phyloP scores from a whole-genome alignment of 2,329 filamentous ascomycete genomes.

The Pestalotiopsis sp. region DNA sequence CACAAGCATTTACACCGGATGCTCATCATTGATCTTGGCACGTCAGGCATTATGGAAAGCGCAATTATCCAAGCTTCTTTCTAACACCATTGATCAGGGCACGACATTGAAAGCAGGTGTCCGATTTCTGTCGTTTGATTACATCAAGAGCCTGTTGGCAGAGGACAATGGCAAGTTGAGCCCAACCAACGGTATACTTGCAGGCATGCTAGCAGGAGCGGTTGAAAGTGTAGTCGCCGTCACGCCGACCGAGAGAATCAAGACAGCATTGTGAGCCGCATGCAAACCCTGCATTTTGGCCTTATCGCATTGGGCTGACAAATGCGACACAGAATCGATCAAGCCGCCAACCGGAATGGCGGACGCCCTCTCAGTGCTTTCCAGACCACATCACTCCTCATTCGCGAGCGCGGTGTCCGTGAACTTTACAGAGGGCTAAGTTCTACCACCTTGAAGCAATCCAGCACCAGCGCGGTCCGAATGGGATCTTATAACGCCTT shows the following conservation, averaged over 20 bases:
- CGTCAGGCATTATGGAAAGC: not conserved
- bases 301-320: not conserved
- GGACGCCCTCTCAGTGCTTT: not conserved
- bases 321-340: not conserved
- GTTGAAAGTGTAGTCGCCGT: constrained; percentile 66
- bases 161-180: constrained; percentile 52
- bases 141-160: not conserved
- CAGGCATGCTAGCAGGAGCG: constrained; percentile 66
- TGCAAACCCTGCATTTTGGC: not conserved
- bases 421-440: not conserved
- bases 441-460: not conserved
- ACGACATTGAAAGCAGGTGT: not conserved
- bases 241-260: constrained; percentile 69
- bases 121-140: not conserved
- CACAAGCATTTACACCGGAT: not conserved
- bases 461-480: not conserved
- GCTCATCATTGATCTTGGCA: not conserved
- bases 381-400: not conserved
- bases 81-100: not conserved
- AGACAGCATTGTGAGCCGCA: constrained; percentile 57
- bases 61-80: not conserved
- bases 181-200: constrained; percentile 58
- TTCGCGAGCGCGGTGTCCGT: not conserved
- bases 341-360: not conserved
- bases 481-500: not conserved